Evolutionary conservation across 169 alveolate species (phyloP).

Genomic region (Plasmodium ovale): DNA sequence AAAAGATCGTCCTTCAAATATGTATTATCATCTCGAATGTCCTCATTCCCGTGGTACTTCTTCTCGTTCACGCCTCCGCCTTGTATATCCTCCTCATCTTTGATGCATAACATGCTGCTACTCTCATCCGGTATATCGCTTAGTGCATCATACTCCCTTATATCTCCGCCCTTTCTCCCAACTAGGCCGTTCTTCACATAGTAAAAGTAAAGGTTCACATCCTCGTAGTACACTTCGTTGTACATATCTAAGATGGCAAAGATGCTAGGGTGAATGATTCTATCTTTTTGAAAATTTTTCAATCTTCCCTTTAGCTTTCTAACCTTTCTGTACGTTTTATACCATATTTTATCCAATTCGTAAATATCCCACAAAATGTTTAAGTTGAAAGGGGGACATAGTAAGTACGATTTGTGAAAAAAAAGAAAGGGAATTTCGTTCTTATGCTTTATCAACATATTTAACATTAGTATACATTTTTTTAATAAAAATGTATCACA

Average conservation of each 20-base stretch:
- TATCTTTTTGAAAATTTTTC: neutral
- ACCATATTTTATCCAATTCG: slow-evolving; percentile 81
- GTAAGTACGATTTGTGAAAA: slow-evolving; percentile 84
- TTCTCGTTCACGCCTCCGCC: neutral
- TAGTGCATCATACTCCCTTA: neutral
- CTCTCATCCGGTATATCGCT: neutral
- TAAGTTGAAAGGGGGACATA: slow-evolving; percentile 87
- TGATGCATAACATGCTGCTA: neutral
- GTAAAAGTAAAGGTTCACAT: slow-evolving; percentile 42
- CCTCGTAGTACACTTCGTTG: slow-evolving; percentile 64
- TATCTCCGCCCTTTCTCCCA: neutral
- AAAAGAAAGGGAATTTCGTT: slow-evolving; percentile 86
- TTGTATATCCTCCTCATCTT: slow-evolving; percentile 28
- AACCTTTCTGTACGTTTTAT: slow-evolving; percentile 18
- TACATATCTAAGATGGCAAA: slow-evolving; percentile 21
- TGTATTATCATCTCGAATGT: neutral
- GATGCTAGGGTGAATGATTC: slow-evolving; percentile 4
- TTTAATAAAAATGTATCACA: slow-evolving; percentile 35
- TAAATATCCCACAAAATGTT: slow-evolving; percentile 86
- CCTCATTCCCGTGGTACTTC: neutral
- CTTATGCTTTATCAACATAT: slow-evolving; percentile 82
- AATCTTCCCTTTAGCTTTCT: slow-evolving; percentile 17
- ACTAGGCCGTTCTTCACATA: slow-evolving; percentile 15
- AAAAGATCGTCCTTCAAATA: slow-evolving; percentile 47
- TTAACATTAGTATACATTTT: slow-evolving; percentile 81